Base-by-base conservation (phyloP, 2,329 filamentous ascomycete genomes). In the Ilyonectria destructans region DNA sequence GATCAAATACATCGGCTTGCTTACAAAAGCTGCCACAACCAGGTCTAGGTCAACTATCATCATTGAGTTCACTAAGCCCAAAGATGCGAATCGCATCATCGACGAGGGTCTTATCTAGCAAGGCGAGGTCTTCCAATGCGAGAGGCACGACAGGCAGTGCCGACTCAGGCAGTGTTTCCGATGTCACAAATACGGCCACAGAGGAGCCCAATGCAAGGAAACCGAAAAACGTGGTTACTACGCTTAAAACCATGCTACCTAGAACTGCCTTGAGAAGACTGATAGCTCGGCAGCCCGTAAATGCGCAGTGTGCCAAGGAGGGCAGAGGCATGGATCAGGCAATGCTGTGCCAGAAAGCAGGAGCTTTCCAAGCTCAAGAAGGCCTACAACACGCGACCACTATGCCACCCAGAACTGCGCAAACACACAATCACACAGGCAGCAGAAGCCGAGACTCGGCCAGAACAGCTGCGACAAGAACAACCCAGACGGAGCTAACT, bases 241-340 rank as follows among this genome's bases (percentile, higher is more conserved):
- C 37, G 49, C 15, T n/a, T 13, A 43, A 43, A 17, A 43, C 17
- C 15, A 43, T n/a, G 7, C 15, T 4, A 17, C 46, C 21, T n/a
- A 52, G 12, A 2, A 55, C n/a, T 51, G 19, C 46, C 46, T 15
- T 51, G 9, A 23, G 7, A 51, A 51, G 46, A 23, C 46, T 51
- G 19, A 51, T 15, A 51, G 12, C n/a, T 23, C n/a, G 6, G 5
- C 19, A 15, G 7, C 46, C n/a, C 13, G 26, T 23, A 51, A 26
- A 12, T 13, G 19, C 9, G 6, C 37, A 4, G n/a, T 17, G 75
- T 2, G 79, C 68, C 17, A 73, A 74, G 5, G 58, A 17, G 61
- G 78, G 83, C 43, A 59, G 12, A 15, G 17, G 43, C 43, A 49
- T 59, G 43, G 31, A 59, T 40, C 43, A 48, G 49, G 35, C 13